Conservation (phyloP, 2,329 filamentous ascomycete genomes). For the Pestalotiopsis sp. region DNA sequence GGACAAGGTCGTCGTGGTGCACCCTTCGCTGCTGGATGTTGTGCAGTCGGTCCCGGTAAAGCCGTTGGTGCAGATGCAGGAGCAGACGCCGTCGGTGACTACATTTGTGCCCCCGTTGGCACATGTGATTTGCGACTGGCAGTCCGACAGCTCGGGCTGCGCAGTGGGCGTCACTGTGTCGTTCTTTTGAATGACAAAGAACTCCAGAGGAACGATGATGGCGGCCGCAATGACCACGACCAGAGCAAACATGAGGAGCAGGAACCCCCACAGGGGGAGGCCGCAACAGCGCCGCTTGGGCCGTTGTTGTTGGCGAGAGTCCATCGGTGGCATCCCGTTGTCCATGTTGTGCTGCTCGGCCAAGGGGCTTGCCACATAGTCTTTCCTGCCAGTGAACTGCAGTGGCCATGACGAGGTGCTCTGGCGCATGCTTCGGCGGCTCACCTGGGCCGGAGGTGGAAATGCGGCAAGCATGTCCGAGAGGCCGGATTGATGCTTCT, state of each 20-base stretch:
- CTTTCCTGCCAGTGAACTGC: constrained; percentile 29
- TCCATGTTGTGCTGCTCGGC: not conserved
- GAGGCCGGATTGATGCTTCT: constrained; percentile 54
- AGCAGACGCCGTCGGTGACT: constrained; percentile 68
- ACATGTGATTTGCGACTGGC: constrained; percentile 66
- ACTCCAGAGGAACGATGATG: constrained; percentile 74
- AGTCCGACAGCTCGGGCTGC: constrained; percentile 45
- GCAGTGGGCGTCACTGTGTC: constrained; percentile 20
- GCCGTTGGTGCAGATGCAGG: constrained; percentile 86
- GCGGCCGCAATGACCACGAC: constrained; percentile 78
- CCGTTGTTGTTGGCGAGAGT: not conserved
- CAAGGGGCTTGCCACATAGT: constrained; percentile 19
- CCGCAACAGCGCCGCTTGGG: constrained; percentile 76
- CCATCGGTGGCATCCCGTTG: not conserved
- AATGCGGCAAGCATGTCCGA: constrained; percentile 70
- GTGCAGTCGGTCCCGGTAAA: constrained; percentile 68
- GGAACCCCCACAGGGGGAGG: constrained; percentile 77
- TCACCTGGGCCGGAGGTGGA: constrained; percentile 60
- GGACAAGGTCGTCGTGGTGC: constrained; percentile 50
- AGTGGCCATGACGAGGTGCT: constrained; percentile 56
- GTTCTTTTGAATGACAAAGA: constrained; percentile 61
- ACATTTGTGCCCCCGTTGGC: constrained; percentile 81
- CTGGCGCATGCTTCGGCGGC: constrained; percentile 42
- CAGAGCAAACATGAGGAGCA: constrained; percentile 65
- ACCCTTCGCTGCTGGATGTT: constrained; percentile 48